Percentiles rank a stretch among this genome's conserved stretches.
phyloP scores from a whole-genome alignment of 1,284 basidiomycete genomes.

The Fomitopsis palustris region DNA sequence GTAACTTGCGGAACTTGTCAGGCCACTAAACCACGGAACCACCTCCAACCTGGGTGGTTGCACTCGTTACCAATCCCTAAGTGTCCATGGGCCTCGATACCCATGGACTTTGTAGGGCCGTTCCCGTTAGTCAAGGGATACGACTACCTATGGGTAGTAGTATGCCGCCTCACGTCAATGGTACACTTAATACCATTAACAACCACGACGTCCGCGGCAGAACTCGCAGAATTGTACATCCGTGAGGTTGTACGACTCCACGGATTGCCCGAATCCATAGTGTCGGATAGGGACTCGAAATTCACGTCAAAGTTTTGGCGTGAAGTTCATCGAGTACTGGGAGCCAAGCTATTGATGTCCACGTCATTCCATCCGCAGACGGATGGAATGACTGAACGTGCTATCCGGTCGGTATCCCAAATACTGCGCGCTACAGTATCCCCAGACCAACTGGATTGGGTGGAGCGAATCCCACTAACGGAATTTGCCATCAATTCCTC shows the following conservation, averaged over 20 bases:
- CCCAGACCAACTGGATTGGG: conserved; percentile 33
- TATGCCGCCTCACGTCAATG: conserved; percentile 18
- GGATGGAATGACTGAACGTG: conserved; percentile 25
- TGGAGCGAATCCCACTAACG: conserved; percentile 25
- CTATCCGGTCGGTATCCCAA: conserved; percentile 22
- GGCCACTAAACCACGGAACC: conserved; percentile 14
- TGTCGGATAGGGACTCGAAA: too few relatives aligned
- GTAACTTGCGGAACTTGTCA: conserved; percentile 22
- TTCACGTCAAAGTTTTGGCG: too few relatives aligned
- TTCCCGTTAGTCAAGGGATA: conserved; percentile 16
- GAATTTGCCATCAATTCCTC: too few relatives aligned
- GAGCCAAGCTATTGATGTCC: conserved; percentile 28
- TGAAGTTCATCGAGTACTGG: too few relatives aligned
- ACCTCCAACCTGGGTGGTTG: conserved; percentile 17
- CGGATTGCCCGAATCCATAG: too few relatives aligned
- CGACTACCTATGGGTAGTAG: conserved; percentile 21
- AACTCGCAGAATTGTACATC: too few relatives aligned
- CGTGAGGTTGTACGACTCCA: too few relatives aligned
- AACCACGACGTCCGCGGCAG: too few relatives aligned
- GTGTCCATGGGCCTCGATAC: too few relatives aligned
- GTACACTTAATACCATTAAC: conserved; percentile 20
- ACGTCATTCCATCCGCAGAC: conserved; percentile 34
- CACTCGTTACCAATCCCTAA: conserved; percentile 24
- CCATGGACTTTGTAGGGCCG: conserved; percentile 14
- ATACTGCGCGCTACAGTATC: conserved; percentile 24